Percentiles rank a stretch among this genome's conserved stretches.
These are phyloP conservation scores for Sclerotinia spermophila DNA, from an alignment of 2,329 filamentous ascomycete genomes.

Conservation along the genomic window DNA sequence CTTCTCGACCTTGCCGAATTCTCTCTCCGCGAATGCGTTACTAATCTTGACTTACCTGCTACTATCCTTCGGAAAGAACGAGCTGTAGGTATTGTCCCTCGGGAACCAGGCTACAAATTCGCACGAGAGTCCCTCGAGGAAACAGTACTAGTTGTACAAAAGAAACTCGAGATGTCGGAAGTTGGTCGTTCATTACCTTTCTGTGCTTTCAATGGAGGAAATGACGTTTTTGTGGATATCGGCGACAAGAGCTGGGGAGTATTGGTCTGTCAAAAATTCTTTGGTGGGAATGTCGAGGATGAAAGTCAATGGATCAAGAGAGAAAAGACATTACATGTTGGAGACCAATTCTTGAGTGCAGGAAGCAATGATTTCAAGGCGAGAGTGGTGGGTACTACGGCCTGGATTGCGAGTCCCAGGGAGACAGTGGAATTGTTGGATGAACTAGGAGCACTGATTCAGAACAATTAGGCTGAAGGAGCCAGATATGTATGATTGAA, in stretches of 20 bases:
- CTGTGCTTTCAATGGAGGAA: constrained; percentile 96
- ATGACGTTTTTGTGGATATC: constrained; percentile 97
- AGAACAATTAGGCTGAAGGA: background rate
- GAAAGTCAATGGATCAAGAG: constrained; percentile 51
- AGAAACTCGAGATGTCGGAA: constrained; percentile 77
- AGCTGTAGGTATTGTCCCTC: constrained; percentile 74
- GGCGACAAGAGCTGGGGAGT: constrained; percentile 98
- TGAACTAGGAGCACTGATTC: constrained; percentile 61
- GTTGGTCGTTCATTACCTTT: constrained; percentile 73
- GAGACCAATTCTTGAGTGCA: constrained; percentile 93
- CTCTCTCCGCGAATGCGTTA: constrained; percentile 76
- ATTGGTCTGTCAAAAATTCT: constrained; percentile 85
- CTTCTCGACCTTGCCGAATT: constrained; percentile 88
- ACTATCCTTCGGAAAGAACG: constrained; percentile 82
- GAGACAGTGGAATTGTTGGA: constrained; percentile 90
- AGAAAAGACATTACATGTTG: constrained; percentile 84
- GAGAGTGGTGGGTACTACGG: constrained; percentile 84
- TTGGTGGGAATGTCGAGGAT: constrained; percentile 49
- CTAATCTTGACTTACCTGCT: constrained; percentile 75
- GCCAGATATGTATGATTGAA: background rate
- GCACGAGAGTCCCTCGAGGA: constrained; percentile 89
- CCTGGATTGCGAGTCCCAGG: constrained; percentile 89
- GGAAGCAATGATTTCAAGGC: constrained; percentile 98
- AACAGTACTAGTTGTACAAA: constrained; percentile 90
- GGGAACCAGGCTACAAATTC: constrained; percentile 60